phyloP scores from a whole-genome alignment of 2,329 filamentous ascomycete genomes.

The Corynespora cassiicola region DNA sequence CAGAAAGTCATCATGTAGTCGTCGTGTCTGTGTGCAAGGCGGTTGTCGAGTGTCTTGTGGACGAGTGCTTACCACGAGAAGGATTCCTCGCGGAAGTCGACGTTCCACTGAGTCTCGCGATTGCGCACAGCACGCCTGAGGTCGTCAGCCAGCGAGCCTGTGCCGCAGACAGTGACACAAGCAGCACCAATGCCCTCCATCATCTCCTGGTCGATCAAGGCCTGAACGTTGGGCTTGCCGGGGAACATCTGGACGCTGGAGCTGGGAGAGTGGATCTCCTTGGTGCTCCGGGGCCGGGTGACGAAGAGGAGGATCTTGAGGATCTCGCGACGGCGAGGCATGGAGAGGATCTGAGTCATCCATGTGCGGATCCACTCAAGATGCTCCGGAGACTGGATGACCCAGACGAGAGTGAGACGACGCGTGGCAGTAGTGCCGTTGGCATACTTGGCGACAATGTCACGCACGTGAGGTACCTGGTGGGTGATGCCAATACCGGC shows the following conservation, averaged over 20 bases:
- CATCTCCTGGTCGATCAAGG: conserved; percentile 82
- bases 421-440: conserved; percentile 80
- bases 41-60: conserved; percentile 1
- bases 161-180: conserved; percentile 82
- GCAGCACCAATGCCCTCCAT: conserved; percentile 85
- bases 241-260: conserved; percentile 90
- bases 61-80: conserved; percentile 64
- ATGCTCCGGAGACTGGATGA: conserved; percentile 86
- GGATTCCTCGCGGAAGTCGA: conserved; percentile 82
- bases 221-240: conserved; percentile 81
- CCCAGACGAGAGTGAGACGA: conserved; percentile 85
- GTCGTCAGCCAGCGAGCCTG: conserved; percentile 76
- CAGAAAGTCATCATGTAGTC: conserved; percentile 12
- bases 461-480: conserved; percentile 85
- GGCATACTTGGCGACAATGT: conserved; percentile 63
- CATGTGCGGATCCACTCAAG: conserved; percentile 93
- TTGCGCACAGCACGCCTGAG: conserved; percentile 71
- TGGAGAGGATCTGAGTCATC: conserved; percentile 83
- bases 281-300: conserved; percentile 83
- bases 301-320: conserved; percentile 89
- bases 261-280: conserved; percentile 78
- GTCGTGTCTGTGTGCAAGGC: conserved; percentile 1
- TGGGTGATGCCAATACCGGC: conserved; percentile 96
- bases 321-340: conserved; percentile 82
- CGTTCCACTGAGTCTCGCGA: conserved; percentile 68